Base-by-base conservation (phyloP, 2,329 filamentous ascomycete genomes). In the Penicillium sp. region DNA sequence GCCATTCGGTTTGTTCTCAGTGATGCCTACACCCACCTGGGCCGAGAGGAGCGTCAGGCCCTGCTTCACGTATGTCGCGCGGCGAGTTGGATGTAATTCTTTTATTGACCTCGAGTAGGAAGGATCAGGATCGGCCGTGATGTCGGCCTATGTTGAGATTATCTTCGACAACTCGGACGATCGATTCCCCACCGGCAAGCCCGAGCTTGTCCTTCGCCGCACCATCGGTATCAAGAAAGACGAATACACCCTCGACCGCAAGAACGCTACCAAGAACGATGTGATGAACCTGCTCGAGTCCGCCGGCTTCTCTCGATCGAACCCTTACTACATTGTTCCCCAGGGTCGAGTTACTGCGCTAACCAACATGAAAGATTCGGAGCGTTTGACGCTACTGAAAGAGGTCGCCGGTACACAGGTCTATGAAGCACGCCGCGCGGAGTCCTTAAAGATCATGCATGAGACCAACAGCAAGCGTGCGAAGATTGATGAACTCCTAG, bases 141-240 rank as follows among this genome's bases (percentile, higher is more conserved):
- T 96, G 90, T 96, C 92, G 43, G 95, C 94, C n/a, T 99, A 97
- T 65, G 95, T 99, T 53, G 94, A 99, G 74, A 90, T 99, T 65
- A 95, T 96, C 61, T 99, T 99, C 73, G 94, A 99, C 80, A 99
- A 99, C 70, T 89, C 84, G 64, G 92, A 99, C 70, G 90, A 95
- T 63, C 89, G 94, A 63, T 97, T 99, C 67, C 91, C 91, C 31
- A 96, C 91, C 9, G 90, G 90, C 62, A 94, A 90, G 68, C 87
- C 91, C 54, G 92, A 99, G 70, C 84, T 97, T 43, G 86, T 94
- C 38, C 78, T 99, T 52, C 88, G 95, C 56, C 88, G 94, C 40
- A 97, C 94, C 0, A 99, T 99, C 70, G 94, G 92, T 46, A 80
- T 92, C 57, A 97, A 99, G 75, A 99, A 99, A 75, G 94, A 99